Evolutionary conservation across 2,329 filamentous ascomycete genomes (phyloP).

Genomic region (Colletotrichum sansevieriae): DNA sequence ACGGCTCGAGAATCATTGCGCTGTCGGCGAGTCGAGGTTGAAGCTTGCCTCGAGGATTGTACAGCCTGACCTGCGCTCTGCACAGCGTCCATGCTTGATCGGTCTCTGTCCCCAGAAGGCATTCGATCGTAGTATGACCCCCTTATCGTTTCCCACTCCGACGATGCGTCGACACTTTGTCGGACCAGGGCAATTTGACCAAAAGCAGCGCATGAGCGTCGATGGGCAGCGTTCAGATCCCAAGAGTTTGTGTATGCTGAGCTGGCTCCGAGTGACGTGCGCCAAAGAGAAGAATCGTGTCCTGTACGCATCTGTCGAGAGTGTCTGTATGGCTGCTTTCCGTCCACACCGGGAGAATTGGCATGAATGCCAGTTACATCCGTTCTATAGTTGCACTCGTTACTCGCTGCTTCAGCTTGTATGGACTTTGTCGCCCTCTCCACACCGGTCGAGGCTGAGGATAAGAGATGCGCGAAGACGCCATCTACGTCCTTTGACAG

Average conservation of each 20-base stretch:
- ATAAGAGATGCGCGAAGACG: conserved; percentile 59
- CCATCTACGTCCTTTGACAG: conserved; percentile 62
- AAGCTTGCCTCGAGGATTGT: background rate
- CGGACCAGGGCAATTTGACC: background rate
- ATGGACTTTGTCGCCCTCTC: background rate
- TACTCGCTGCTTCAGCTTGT: background rate
- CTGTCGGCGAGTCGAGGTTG: background rate
- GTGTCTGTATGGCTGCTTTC: background rate
- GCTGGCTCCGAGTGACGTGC: background rate
- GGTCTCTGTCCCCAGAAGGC: background rate
- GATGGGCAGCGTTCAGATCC: background rate
- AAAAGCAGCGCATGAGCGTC: background rate
- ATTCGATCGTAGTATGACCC: background rate
- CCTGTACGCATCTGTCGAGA: background rate
- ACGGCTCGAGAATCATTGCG: background rate
- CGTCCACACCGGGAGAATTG: background rate
- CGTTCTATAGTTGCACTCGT: background rate
- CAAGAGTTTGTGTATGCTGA: background rate
- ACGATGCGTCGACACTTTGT: background rate
- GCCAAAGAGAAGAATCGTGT: background rate
- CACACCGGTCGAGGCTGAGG: conserved; percentile 40
- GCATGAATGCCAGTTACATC: background rate
- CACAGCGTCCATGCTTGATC: background rate
- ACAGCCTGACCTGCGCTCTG: background rate
- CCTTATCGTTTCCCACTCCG: background rate